Evolutionary conservation across 768 basidiomycete genomes (phyloP).

Genomic region (Russula foetens): DNA sequence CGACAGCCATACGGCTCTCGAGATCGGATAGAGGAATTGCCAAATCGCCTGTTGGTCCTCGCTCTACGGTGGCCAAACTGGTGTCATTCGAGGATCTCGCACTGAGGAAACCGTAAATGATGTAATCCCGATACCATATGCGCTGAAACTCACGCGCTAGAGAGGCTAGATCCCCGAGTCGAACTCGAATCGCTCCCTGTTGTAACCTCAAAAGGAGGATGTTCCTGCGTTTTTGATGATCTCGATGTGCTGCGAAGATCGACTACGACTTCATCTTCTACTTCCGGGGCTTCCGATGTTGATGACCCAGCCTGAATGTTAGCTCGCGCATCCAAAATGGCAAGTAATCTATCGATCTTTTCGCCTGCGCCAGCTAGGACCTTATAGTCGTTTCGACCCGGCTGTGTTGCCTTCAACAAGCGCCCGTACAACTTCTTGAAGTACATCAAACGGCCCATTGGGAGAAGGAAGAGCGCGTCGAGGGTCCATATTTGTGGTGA

Average conservation of each 20-base stretch:
- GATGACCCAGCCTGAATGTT: slow-evolving; percentile 39
- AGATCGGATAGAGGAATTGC: slow-evolving; percentile 63
- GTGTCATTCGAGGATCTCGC: slow-evolving; percentile 57
- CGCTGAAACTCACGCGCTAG: slow-evolving; percentile 42
- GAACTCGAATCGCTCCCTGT: slow-evolving; percentile 44
- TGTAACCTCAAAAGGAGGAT: slow-evolving; percentile 25
- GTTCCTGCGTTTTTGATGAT: background rate
- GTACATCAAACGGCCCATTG: slow-evolving; percentile 77
- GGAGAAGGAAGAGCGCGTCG: slow-evolving; percentile 82
- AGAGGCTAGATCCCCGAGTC: slow-evolving; percentile 40
- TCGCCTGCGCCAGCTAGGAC: slow-evolving; percentile 75
- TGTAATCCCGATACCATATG: background rate
- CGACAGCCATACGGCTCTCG: slow-evolving; percentile 69
- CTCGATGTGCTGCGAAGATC: slow-evolving; percentile 34
- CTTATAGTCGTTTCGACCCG: slow-evolving; percentile 80
- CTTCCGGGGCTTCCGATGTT: slow-evolving; percentile 26
- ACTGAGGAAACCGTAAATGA: slow-evolving; percentile 28
- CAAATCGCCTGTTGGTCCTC: slow-evolving; percentile 43
- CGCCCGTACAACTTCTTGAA: slow-evolving; percentile 86
- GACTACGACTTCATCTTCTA: slow-evolving; percentile 50
- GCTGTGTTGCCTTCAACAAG: slow-evolving; percentile 76
- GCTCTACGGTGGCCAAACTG: slow-evolving; percentile 43
- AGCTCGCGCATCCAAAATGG: slow-evolving; percentile 52
- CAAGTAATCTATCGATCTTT: slow-evolving; percentile 67
- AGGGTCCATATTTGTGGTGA: slow-evolving; percentile 62